Evolutionary conservation across 2,329 filamentous ascomycete species (phyloP), one percentile per base, ranked within the genome.

Genomic region (Arachnomyces sp.): DNA sequence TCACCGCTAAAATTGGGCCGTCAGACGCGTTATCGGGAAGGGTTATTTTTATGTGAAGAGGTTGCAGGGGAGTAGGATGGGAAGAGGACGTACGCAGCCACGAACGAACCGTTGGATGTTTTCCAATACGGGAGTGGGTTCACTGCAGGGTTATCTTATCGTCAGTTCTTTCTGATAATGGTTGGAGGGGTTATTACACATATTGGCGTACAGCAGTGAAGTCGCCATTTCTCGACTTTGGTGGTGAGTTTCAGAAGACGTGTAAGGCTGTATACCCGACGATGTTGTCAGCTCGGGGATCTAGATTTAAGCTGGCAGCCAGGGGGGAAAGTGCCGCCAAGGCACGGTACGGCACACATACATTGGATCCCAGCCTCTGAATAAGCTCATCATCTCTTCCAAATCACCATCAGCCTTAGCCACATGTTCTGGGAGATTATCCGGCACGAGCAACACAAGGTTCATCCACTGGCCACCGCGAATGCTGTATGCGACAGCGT

Each of bases 181-280:
- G 20, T 25, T 25, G 20, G 20, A 25, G 5, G 5, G 5, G 20
- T 25, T 25, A 25, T 25, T 9, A 25, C n/a, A n/a, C n/a, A 25
- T 25, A 25, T 25, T 25, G 20, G 20, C 20, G 5, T 25, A 25
- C 20, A 25, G 20, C 20, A 25, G 20, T 25, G 55, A 28, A 85
- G 56, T 53, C 77, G 81, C 82, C 81, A 85, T 56, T 84, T 84
- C 30, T 78, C 72, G 0, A 83, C 77, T 1, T 60, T 67, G 29
- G 74, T 68, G 0, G 82, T 77, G 32, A 70, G 67, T 2, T 61
- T 58, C 9, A 73, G 55, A 34, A 73, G 66, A 12, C 56, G 53
- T 15, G 58, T 69, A 36, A 67, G 40, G 25, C 17, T 30, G 6
- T 35, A 25, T 25, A 25, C 9, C 20, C 20, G n/a, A n/a, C 20